These are phyloP conservation scores for Neonectria neomacrospora DNA, from an alignment of 2,329 filamentous ascomycete genomes.

Conservation along the genomic window DNA sequence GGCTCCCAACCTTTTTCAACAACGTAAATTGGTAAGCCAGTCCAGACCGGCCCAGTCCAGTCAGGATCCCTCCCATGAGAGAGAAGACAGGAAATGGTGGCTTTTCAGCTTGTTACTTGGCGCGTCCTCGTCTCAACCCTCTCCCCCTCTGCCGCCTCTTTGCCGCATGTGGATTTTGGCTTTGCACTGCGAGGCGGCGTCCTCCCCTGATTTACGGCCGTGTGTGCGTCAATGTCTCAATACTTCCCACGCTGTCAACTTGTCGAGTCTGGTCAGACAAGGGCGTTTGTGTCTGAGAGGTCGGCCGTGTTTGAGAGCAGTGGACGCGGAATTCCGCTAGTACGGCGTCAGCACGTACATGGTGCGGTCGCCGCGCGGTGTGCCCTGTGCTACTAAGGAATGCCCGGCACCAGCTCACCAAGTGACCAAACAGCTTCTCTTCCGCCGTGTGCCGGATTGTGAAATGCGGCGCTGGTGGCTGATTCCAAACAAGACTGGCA, in stretches of 20 bases:
- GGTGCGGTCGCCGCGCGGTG: constrained; percentile 9
- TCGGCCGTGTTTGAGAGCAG: background rate
- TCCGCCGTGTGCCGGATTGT: background rate
- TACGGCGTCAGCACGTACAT: background rate
- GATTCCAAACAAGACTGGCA: background rate
- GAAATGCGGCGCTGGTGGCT: background rate
- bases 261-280: background rate
- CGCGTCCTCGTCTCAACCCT: constrained; percentile 7
- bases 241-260: background rate
- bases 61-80: constrained; percentile 5
- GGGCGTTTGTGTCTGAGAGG: too few species aligned
- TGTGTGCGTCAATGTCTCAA: background rate
- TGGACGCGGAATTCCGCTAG: background rate
- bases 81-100: constrained; percentile 31
- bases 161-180: constrained; percentile 15
- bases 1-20: constrained; percentile 20
- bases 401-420: constrained; percentile 1
- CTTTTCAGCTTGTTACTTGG: constrained; percentile 27
- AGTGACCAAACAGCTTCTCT: constrained; percentile 1
- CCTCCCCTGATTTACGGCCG: background rate
- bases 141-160: background rate
- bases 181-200: background rate
- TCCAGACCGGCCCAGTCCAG: constrained; percentile 22
- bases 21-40: constrained; percentile 20
- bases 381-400: constrained; percentile 15